Evolutionary conservation across 306 rosid genomes (phyloP).

Genomic region (Pyrus communis): DNA sequence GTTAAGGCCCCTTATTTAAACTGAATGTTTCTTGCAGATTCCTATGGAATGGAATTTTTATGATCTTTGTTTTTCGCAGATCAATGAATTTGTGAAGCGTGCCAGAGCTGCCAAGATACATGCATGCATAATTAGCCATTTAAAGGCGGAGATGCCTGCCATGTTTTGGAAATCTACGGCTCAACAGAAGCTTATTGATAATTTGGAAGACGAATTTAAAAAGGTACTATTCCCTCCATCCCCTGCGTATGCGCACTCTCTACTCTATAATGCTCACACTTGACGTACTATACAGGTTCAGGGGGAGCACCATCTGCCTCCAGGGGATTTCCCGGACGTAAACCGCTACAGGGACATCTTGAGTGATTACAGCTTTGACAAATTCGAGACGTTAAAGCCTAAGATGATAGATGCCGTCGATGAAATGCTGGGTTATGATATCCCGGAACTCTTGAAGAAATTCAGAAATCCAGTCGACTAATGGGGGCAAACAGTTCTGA

Average conservation of each 20-base stretch:
- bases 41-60: neutral
- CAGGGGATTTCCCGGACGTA: constrained; percentile 81
- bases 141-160: constrained; percentile 78
- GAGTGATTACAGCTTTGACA: constrained; percentile 61
- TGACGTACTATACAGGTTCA: constrained; percentile 51
- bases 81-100: constrained; percentile 91
- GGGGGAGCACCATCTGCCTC: constrained; percentile 72
- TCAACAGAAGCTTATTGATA: constrained; percentile 69
- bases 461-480: constrained; percentile 72
- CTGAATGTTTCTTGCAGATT: neutral
- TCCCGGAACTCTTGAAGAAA: constrained; percentile 73
- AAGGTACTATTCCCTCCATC: constrained; percentile 43
- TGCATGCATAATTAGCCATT: constrained; percentile 85
- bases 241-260: neutral
- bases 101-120: constrained; percentile 88
- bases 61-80: constrained; percentile 34
- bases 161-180: constrained; percentile 80
- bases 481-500: neutral
- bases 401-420: constrained; percentile 74
- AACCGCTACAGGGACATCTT: constrained; percentile 63
- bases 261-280: neutral
- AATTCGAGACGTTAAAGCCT: constrained; percentile 77
- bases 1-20: too few relatives aligned
- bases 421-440: constrained; percentile 87
- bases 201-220: constrained; percentile 61